These are phyloP conservation scores for Akanthomyces lecanii DNA, from an alignment of 2,329 filamentous ascomycete genomes.

Conservation along the genomic window DNA sequence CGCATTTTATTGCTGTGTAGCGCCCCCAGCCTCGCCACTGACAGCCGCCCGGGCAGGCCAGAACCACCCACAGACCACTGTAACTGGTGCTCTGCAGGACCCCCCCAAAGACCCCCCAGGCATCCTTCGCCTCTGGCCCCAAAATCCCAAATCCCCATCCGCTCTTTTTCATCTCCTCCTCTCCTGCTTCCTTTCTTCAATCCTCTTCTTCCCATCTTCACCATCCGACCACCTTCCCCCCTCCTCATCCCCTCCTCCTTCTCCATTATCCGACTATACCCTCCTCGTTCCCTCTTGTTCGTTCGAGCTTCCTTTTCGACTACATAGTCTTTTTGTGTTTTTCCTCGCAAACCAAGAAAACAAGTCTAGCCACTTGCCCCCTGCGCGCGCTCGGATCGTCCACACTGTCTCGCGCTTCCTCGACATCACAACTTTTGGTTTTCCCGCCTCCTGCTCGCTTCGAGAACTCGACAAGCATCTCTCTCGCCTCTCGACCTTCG, in stretches of 20 bases:
- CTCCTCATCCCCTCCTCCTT: conserved; percentile 25
- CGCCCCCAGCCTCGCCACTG: too few relatives aligned
- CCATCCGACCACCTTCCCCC: conserved; percentile 26
- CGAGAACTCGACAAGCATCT: not conserved
- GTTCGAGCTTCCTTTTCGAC: conserved; percentile 19
- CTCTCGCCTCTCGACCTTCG: not conserved
- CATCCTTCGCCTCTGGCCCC: not conserved
- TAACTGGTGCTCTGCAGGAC: not conserved
- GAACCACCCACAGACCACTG: not conserved
- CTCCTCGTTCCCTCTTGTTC: conserved; percentile 26
- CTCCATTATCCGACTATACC: conserved; percentile 26
- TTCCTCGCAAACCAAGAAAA: conserved; percentile 22
- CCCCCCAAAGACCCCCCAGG: too few relatives aligned
- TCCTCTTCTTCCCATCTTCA: conserved; percentile 30
- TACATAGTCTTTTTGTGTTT: conserved; percentile 25
- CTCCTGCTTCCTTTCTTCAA: conserved; percentile 28
- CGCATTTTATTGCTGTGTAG: too few relatives aligned
- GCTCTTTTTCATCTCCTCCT: conserved; percentile 27
- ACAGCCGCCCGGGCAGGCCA: too few relatives aligned
- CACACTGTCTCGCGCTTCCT: not conserved
- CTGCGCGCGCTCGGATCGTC: not conserved
- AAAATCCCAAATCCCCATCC: not conserved
- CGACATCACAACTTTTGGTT: not conserved
- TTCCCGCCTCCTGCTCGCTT: not conserved
- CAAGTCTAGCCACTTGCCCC: conserved; percentile 21